Evolutionary conservation across 2,329 filamentous ascomycete genomes (phyloP).

Genomic region (Fusarium ambrosium): DNA sequence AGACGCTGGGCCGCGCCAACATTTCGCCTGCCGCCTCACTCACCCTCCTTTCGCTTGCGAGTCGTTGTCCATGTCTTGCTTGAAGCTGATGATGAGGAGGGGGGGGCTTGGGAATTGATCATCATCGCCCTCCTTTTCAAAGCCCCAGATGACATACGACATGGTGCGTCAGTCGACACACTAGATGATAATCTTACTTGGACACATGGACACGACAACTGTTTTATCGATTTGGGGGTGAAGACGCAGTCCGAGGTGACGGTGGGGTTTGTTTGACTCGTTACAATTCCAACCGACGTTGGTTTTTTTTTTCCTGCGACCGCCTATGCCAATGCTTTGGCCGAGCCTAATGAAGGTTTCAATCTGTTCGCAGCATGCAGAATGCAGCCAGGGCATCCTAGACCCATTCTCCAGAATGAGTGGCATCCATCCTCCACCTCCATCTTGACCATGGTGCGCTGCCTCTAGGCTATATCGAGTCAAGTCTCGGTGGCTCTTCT

Average conservation of each 20-base stretch:
- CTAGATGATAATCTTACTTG: slow-evolving; percentile 19
- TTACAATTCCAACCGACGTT: slow-evolving; percentile 5
- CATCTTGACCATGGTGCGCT: slow-evolving; percentile 9
- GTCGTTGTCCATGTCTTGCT: slow-evolving; percentile 12
- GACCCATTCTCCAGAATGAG: slow-evolving; percentile 16
- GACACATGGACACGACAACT: slow-evolving; percentile 12
- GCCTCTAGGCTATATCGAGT: slow-evolving; percentile 39
- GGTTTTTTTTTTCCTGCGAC: background rate
- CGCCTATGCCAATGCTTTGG: slow-evolving; percentile 6
- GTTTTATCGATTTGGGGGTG: slow-evolving; percentile 14
- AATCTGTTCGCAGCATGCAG: slow-evolving; percentile 43
- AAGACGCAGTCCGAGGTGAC: slow-evolving; percentile 13
- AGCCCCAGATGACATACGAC: slow-evolving; percentile 38
- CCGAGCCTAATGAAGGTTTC: slow-evolving; percentile 11
- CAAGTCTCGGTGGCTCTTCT: slow-evolving; percentile 36
- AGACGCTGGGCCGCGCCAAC: slow-evolving; percentile 34
- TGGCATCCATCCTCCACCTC: slow-evolving; percentile 19
- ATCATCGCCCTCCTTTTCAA: slow-evolving; percentile 29
- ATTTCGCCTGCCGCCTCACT: slow-evolving; percentile 22
- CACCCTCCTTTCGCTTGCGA: slow-evolving; percentile 36
- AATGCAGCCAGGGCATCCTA: slow-evolving; percentile 30
- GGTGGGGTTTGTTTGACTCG: slow-evolving; percentile 15
- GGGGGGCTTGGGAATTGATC: slow-evolving; percentile 27
- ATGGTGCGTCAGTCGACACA: slow-evolving; percentile 27
- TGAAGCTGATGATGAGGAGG: slow-evolving; percentile 31